Conservation (phyloP, 1,139 yeast species). For the Pichia sp. region DNA sequence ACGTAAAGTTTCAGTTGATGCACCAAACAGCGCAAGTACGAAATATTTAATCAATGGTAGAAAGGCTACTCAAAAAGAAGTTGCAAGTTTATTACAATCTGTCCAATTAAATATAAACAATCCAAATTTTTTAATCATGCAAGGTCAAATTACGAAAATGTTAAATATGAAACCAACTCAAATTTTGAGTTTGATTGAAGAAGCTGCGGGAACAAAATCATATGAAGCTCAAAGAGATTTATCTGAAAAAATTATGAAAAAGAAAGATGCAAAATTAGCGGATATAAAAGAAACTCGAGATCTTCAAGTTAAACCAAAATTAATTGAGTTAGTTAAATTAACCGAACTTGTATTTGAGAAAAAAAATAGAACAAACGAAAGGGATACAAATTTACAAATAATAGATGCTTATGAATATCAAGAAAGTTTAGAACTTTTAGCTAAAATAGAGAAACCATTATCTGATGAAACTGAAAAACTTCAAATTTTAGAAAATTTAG, state of each 20-base stretch:
- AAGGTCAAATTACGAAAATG: conserved; percentile 95
- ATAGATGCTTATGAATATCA: conserved; percentile 75
- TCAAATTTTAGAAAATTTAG: background rate
- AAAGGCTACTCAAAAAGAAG: conserved; percentile 93
- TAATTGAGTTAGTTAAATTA: conserved; percentile 74
- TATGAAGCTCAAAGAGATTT: conserved; percentile 91
- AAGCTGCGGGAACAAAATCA: conserved; percentile 96
- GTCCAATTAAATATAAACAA: conserved; percentile 94
- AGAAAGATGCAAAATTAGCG: conserved; percentile 75
- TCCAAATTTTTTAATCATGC: conserved; percentile 97
- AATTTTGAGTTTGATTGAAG: conserved; percentile 85
- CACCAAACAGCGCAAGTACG: conserved; percentile 36
- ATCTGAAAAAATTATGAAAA: conserved; percentile 86
- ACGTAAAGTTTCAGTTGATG: conserved; percentile 82
- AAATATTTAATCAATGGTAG: conserved; percentile 94
- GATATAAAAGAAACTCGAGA: conserved; percentile 40
- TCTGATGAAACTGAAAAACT: conserved; percentile 35
- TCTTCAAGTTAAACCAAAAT: conserved; percentile 91
- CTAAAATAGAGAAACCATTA: conserved; percentile 35
- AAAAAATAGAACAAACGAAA: conserved; percentile 76
- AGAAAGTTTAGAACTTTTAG: conserved; percentile 36
- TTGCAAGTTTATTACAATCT: conserved; percentile 82
- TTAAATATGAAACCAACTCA: conserved; percentile 93
- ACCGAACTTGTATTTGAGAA: conserved; percentile 78
- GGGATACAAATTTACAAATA: conserved; percentile 67